Conservation (phyloP, 2,329 filamentous ascomycete genomes). For the Aspergillus sojae region DNA sequence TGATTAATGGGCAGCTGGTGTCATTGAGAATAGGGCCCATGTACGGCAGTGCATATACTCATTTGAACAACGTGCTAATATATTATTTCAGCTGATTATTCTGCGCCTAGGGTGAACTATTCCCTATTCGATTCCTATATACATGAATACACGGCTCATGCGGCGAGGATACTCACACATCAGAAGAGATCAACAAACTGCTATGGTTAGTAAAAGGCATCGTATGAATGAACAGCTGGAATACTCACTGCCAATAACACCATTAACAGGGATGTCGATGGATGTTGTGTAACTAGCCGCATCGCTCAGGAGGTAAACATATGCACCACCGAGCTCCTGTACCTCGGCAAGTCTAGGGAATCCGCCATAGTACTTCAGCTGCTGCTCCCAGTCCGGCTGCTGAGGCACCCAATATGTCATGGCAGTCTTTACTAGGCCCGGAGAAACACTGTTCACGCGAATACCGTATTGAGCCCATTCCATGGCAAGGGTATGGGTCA, state of each 20-base stretch:
- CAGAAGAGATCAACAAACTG: background rate
- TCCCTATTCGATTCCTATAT: background rate
- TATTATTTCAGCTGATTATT: background rate
- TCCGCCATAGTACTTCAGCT: constrained; percentile 58
- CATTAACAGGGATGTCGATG: constrained; percentile 54
- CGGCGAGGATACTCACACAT: too few relatives aligned
- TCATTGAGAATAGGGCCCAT: fast-evolving
- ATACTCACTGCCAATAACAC: constrained; percentile 46
- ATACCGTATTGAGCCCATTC: constrained; percentile 73
- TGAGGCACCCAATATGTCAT: constrained; percentile 56
- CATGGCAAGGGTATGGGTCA: constrained; percentile 59
- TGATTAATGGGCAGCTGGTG: background rate
- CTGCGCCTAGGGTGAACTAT: background rate
- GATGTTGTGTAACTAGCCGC: constrained; percentile 53
- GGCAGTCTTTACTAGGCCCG: constrained; percentile 28
- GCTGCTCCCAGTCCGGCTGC: constrained; percentile 54
- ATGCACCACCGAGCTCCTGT: constrained; percentile 54
- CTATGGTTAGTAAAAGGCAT: background rate
- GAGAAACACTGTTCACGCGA: constrained; percentile 63
- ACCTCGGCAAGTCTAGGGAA: constrained; percentile 56
- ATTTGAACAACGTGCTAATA: background rate
- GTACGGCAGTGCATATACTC: background rate
- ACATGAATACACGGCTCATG: background rate
- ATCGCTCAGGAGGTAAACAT: constrained; percentile 53
- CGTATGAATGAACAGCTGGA: background rate